A percentile compares a stretch with the other conserved stretches of the same genome.
Evolutionary conservation across 2,329 filamentous ascomycete species (phyloP).

Genomic region (Stemphylium vesicarium): DNA sequence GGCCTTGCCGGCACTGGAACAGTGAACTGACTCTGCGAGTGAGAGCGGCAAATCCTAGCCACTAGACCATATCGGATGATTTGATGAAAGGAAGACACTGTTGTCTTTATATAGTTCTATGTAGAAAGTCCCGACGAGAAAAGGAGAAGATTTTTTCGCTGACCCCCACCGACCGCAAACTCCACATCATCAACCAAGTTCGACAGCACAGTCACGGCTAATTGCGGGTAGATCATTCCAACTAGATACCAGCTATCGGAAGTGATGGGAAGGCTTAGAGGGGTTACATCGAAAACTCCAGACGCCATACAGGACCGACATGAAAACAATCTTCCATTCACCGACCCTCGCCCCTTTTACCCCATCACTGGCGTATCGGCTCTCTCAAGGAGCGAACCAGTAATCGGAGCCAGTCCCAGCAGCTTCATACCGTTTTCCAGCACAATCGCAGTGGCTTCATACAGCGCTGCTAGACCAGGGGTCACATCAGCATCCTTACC

Average conservation of each 20-base stretch:
- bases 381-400: slow-evolving; percentile 19
- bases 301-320: not conserved
- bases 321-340: not conserved
- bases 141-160: too few relatives aligned
- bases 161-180: too few relatives aligned
- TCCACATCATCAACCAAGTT: too few relatives aligned
- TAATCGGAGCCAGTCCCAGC: slow-evolving; percentile 32
- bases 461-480: slow-evolving; percentile 30
- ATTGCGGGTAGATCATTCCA: too few relatives aligned
- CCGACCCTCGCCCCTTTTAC: not conserved
- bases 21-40: slow-evolving; percentile 18
- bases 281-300: not conserved
- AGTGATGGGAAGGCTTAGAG: not conserved
- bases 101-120: too few relatives aligned
- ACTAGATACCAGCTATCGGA: too few relatives aligned
- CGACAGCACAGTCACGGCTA: too few relatives aligned
- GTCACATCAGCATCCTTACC: slow-evolving; percentile 5
- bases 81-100: not conserved
- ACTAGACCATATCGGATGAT: slow-evolving; percentile 15
- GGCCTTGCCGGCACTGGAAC: slow-evolving; percentile 16
- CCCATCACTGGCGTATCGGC: slow-evolving; percentile 34
- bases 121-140: too few relatives aligned
- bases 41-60: slow-evolving; percentile 22
- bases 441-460: slow-evolving; percentile 37
- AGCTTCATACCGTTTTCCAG: slow-evolving; percentile 40